Evolutionary conservation across 2,329 filamentous ascomycete genomes (phyloP).

Genomic region (Plectosphaerella sp.): DNA sequence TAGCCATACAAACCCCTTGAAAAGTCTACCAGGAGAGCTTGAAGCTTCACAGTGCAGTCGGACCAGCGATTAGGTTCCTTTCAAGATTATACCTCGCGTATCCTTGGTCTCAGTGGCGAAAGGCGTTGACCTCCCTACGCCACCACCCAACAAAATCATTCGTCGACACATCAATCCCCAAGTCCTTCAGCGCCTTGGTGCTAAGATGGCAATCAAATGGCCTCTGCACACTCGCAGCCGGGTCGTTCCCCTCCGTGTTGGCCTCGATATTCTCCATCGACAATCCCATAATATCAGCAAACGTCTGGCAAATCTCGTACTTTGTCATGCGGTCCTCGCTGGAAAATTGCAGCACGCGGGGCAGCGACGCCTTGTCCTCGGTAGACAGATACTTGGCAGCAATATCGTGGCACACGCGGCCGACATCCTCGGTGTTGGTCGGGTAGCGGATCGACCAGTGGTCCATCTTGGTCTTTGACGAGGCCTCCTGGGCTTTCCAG

Average conservation of each 20-base stretch:
- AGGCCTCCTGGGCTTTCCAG: constrained; percentile 65
- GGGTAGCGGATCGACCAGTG: constrained; percentile 82
- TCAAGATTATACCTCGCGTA: background rate
- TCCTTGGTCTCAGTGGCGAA: constrained; percentile 43
- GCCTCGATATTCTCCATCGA: constrained; percentile 63
- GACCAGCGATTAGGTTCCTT: no score
- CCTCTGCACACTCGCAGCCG: constrained; percentile 66
- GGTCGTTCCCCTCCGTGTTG: constrained; percentile 68
- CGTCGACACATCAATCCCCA: constrained; percentile 71
- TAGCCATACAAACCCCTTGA: no score
- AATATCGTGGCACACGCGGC: constrained; percentile 71
- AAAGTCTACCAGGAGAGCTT: no score
- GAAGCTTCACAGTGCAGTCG: no score
- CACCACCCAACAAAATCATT: constrained; percentile 80
- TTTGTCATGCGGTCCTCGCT: constrained; percentile 86
- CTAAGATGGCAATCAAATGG: constrained; percentile 88
- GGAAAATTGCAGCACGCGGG: constrained; percentile 74
- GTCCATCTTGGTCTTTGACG: constrained; percentile 69
- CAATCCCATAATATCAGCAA: constrained; percentile 76
- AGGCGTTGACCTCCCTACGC: constrained; percentile 59
- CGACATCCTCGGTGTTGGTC: constrained; percentile 85
- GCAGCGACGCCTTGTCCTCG: constrained; percentile 48
- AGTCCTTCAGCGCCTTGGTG: constrained; percentile 64
- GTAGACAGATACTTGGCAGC: constrained; percentile 61
- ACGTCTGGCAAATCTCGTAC: constrained; percentile 77